Base-by-base conservation (phyloP, 345 rosid species). In the Bruguiera gymnorhiza region DNA sequence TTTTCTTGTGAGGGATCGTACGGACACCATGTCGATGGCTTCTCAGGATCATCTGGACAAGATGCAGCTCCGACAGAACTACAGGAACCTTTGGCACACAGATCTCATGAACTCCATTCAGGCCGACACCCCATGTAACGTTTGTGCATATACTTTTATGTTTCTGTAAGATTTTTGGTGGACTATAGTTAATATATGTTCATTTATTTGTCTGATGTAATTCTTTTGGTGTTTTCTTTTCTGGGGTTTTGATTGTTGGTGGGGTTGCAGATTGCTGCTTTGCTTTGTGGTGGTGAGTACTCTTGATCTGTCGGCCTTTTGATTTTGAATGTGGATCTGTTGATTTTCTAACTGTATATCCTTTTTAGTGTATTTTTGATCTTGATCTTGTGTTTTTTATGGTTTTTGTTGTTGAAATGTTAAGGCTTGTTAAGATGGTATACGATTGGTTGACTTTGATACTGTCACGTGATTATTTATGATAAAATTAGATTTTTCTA, bases 21-120 rank as follows among this genome's bases (percentile, higher is more conserved):
- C 9, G 63, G 80, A 43, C 46, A 21, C 61, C 75, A 93, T 85
- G 90, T 43, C 50, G 18, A 68, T 74, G 75, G 78, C 89, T 75
- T 82, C 91, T 8, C 95, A 80, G 72, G 90, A n/a, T 43, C 61
- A 80, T 51, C 6, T 90, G 61, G 93, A 92, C 31, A 96, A 96
- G 95, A 84, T 96, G 97, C 87, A 96, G 83, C 55, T 83, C 65
- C 90, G 98, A 18, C 94, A 89, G 77, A 83, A 70, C 55, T 96
- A 90, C 78, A 87, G 94, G 69, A 92, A 96, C 62, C 76, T 96
- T 65, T 96, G 99, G 99, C 99, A 92, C 77, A 87, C 89, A 48
- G 90, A 92, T 78, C 96, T 96, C 65, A 72, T 83, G 83, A 53
- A 75, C 76, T 76, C 95, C 63, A 79, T 88, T 29, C 80, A 85